Conservation (phyloP, 83 land plant species). For the Picea engelmannii region DNA sequence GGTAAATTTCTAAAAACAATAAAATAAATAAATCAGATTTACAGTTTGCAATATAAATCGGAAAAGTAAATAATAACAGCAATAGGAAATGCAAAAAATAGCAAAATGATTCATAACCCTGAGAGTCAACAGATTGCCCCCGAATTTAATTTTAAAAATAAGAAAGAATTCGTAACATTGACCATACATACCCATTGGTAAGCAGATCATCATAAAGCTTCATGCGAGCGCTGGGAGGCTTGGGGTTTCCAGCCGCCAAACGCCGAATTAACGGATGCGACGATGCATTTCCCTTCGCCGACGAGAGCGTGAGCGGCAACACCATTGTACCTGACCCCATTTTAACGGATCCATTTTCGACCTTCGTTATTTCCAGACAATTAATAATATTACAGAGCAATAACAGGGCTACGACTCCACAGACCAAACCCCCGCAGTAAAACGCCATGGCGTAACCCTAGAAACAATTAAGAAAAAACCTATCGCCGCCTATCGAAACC, state of each 20-base stretch:
- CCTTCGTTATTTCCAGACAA: too few relatives aligned
- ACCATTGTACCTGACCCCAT: too few relatives aligned
- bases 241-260: background rate
- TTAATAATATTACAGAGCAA: too few relatives aligned
- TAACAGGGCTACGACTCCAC: too few relatives aligned
- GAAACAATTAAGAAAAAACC: too few relatives aligned
- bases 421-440: too few relatives aligned
- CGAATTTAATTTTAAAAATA: background rate
- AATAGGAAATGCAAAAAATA: background rate
- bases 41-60: background rate
- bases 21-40: background rate
- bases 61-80: background rate
- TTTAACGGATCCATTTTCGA: too few relatives aligned
- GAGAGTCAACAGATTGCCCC: background rate
- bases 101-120: background rate
- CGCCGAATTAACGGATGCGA: background rate
- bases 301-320: too few relatives aligned
- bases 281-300: too few relatives aligned
- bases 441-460: too few relatives aligned
- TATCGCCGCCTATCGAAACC: too few relatives aligned
- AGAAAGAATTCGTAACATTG: background rate
- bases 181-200: constrained; percentile 50
- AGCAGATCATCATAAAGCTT: constrained; percentile 78
- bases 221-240: constrained; percentile 60
- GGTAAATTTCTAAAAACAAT: background rate